These are phyloP conservation scores for Apophysomyces variabilis DNA, from an alignment of 371 early-diverging fungal species.

Conservation along the genomic window DNA sequence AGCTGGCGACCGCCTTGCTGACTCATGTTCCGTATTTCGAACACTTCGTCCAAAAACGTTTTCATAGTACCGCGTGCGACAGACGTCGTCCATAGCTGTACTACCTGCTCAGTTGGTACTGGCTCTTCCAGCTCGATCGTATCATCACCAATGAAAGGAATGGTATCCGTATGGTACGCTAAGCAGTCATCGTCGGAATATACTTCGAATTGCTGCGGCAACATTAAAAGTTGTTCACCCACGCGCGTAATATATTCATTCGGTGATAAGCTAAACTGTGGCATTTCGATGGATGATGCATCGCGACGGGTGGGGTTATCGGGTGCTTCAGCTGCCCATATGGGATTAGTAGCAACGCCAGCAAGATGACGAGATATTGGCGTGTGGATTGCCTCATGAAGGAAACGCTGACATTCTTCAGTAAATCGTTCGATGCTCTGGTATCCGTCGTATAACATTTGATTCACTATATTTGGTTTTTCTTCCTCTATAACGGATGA, in stretches of 20 bases:
- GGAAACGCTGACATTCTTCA: constrained; percentile 55
- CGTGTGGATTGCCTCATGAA: constrained; percentile 62
- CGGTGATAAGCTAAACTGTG: constrained; percentile 66
- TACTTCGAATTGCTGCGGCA: constrained; percentile 75
- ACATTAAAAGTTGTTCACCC: constrained; percentile 68
- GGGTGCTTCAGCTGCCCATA: constrained; percentile 33
- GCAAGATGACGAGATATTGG: constrained; percentile 55
- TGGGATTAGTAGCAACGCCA: constrained; percentile 38
- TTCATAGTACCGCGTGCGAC: constrained; percentile 64
- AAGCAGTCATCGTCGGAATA: constrained; percentile 63
- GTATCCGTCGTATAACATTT: constrained; percentile 15
- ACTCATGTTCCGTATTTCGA: constrained; percentile 44
- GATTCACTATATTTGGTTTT: constrained; percentile 16
- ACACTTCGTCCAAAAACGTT: constrained; percentile 43
- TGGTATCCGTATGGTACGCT: constrained; percentile 54
- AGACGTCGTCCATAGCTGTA: constrained; percentile 73
- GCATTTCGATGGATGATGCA: constrained; percentile 46
- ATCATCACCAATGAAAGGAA: constrained; percentile 49
- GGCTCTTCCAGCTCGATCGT: constrained; percentile 33
- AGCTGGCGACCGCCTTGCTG: constrained; percentile 59
- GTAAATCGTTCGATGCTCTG: constrained; percentile 34
- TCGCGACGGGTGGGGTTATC: constrained; percentile 21
- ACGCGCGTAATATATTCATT: constrained; percentile 68
- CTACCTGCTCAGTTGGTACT: constrained; percentile 34
- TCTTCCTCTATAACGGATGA: constrained; percentile 23